Evolutionary conservation across 768 basidiomycete species (phyloP), one percentile per base, ranked within the genome.

Genomic region (Leucocoprinus birnbaumii): DNA sequence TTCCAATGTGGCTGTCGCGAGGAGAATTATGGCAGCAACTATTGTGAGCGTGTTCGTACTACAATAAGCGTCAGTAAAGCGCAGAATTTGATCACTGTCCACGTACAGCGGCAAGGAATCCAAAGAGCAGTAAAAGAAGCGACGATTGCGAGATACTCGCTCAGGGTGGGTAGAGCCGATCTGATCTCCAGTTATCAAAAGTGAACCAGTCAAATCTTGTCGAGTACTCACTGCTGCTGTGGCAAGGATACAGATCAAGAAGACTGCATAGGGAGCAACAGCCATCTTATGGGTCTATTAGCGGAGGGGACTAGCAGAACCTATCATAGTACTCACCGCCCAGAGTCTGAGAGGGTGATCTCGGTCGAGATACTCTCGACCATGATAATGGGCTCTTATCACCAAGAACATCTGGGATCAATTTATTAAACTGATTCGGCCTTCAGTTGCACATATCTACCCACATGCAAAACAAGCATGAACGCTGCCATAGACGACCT

Each of bases 121-220:
- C 6, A 80, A 67, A 3, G 78, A 80, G 58, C 80, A 81, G 61
- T 80, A 80, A 60, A 81, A 80, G 58, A 77, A 79, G 4, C 78
- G 75, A 24, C 79, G 72, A 59, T 67, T 69, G n/a, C 79, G 75
- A 19, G 75, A 75, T 14, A 80, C 68, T 1, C 60, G 64, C 1
- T 51, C 48, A 10, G 74, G 73, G 48, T 75, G 62, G 8, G 54
- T 60, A 1, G 71, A 69, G 1, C 78, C 78, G 51, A 77, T 62
- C 75, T 80, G 48, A 1, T 24, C 38, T 25, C 19, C 21, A 14
- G 5, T 9, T 6, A 48, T 19, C 10, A 34, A 16, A 27, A 55
- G 24, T 24, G 9, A 22, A 21, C 16, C 27, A 25, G 8, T 18
- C 4, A 42, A 16, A 25, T 16, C 25, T 1, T 22, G 27, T 22